These are phyloP conservation scores for Avena insularis DNA, from an alignment of 176 grass and related monocot species.

Conservation along the genomic window DNA sequence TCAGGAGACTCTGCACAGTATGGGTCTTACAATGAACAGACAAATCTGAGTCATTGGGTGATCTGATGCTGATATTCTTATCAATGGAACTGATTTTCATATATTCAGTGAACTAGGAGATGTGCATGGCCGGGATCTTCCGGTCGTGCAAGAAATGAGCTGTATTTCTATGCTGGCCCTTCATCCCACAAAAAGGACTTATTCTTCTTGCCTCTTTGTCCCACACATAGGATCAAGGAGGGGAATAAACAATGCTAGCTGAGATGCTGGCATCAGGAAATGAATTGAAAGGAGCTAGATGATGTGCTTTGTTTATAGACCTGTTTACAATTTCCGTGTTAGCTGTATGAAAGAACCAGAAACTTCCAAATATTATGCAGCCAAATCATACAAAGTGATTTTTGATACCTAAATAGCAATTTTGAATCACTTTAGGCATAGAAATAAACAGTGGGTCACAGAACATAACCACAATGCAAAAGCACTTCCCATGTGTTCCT, in stretches of 20 bases:
- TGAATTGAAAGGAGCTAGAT: conserved; percentile 27
- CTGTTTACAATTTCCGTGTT: conserved; percentile 16
- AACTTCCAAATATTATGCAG: conserved; percentile 28
- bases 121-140: conserved; percentile 38
- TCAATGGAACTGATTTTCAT: conserved; percentile 17
- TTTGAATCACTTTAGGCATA: conserved; percentile 20
- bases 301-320: conserved; percentile 28
- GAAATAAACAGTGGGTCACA: conserved; percentile 3
- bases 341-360: conserved; percentile 27
- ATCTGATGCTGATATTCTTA: conserved; percentile 32
- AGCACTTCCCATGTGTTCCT: conserved; percentile 5
- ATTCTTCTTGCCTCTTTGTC: conserved; percentile 49
- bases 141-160: conserved; percentile 8
- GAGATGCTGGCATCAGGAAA: conserved; percentile 42
- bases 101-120: conserved; percentile 4
- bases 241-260: conserved; percentile 40
- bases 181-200: conserved; percentile 18
- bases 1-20: conserved; percentile 3
- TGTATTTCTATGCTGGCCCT: conserved; percentile 33
- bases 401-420: background rate
- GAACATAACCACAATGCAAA: background rate
- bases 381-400: conserved; percentile 11
- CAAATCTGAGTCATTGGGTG: conserved; percentile 20
- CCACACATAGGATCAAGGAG: conserved; percentile 46
- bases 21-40: conserved; percentile 4